Conservation (phyloP, 139 green algal species). For the Raphidocelis subcapitata region DNA sequence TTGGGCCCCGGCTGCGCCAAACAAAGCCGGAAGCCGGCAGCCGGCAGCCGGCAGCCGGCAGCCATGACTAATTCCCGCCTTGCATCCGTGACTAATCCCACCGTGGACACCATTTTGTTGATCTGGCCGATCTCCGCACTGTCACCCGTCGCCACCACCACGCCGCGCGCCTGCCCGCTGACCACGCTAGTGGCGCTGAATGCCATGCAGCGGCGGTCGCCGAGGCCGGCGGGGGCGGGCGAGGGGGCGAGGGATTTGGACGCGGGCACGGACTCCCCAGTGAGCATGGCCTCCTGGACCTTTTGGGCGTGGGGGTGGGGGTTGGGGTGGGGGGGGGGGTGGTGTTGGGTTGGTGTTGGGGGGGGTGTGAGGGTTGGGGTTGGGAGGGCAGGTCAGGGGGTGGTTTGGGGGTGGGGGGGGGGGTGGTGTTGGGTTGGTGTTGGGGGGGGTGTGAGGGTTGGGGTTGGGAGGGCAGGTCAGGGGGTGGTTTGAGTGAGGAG, state of each 20-base stretch:
- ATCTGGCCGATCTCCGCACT: constrained; percentile 41
- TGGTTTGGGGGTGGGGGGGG: too few species aligned
- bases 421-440: too few species aligned
- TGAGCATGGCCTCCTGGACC: constrained; percentile 67
- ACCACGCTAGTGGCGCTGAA: constrained; percentile 48
- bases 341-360: background rate
- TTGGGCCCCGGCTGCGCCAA: too few species aligned
- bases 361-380: background rate
- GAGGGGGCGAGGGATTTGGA: constrained; percentile 42
- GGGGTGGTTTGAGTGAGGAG: too few species aligned
- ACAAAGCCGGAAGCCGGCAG: too few species aligned
- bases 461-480: too few species aligned
- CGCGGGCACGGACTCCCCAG: constrained; percentile 72
- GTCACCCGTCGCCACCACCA: constrained; percentile 52
- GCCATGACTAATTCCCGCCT: too few species aligned
- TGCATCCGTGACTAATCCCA: too few species aligned
- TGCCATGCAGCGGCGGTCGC: constrained; percentile 49
- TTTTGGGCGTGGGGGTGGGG: too few species aligned
- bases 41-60: too few species aligned
- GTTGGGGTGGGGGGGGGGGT: background rate
- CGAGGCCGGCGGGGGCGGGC: constrained; percentile 15
- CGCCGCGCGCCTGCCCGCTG: constrained; percentile 29
- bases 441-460: too few species aligned
- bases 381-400: background rate
- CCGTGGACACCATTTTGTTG: constrained; percentile 38